Evolutionary conservation across 805 yeast genomes (phyloP), one percentile per base, ranked within the genome.

Genomic region (Ogataea wickerhamii): DNA sequence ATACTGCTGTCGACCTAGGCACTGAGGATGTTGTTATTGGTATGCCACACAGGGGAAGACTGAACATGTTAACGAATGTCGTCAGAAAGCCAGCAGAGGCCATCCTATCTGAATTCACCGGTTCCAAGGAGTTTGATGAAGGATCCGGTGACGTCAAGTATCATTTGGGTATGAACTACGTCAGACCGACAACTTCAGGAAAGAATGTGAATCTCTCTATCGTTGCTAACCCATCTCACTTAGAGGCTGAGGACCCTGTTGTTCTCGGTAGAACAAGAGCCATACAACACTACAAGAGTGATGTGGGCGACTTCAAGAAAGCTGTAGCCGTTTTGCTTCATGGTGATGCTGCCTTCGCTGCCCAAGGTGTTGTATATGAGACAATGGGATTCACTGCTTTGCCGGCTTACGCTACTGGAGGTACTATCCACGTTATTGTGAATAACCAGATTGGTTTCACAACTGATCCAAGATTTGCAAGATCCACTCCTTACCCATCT

Each of bases 41-140:
- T 72, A 93, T 93, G 98, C 97, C 99, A 37, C 99, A 93, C 70
- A 86, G 99, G 77, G 99, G 99, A 70, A 82, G 99, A 73, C 75
- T 93, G 58, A 93, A 93, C 67, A 89, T 93, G 82, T 78, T 93
- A 67, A 87, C 98, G 44, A 93, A 93, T 71, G 98, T 93, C 56
- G 97, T 93, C 34, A 85, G 98, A 71, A 93, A 93, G 67, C 98
- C 98, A 56, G 89, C 93, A 64, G 98, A 91, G 72, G 88, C 96
- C 35, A 93, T 93, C 61, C 91, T 93, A 67, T 81, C 94, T 37
- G 98, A 93, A 73, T 93, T 93, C 64, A 76, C 88, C 38, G 98
- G 98, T 47, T 82, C 95, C 24, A 78, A 82, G 56, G 54, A 83
- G 55, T 79, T 82, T 53, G 96, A 87, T 65, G 96, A 89, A 69